Base-by-base conservation (phyloP, 1,284 basidiomycete genomes). In the Moesziomyces sp. region DNA sequence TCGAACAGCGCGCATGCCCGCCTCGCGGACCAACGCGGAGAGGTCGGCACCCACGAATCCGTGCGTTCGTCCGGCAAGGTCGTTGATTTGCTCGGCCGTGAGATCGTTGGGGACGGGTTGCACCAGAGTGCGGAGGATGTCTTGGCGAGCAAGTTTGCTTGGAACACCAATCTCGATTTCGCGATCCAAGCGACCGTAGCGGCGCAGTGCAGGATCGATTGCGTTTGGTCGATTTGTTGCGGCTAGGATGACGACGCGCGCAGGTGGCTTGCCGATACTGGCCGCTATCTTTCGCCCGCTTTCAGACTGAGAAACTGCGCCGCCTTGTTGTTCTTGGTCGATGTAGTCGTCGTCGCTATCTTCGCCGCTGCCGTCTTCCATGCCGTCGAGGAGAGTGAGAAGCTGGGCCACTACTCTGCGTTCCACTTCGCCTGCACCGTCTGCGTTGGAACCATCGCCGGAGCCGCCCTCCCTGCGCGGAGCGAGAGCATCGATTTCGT, bases 81-180 rank as follows among this genome's bases (percentile, higher is more conserved):
- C 78, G 23, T 87, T 85, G 2, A 98, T 87, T 4, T 93, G 89
- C 0, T 87, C 86, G 1, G 85, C 80, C 0, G 88, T 84, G 51
- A 97, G 88, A 2, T 86, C 84, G 79, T 97, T 90, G 0, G 97
- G 96, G 6, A 92, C 92, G 70, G 90, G 91, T 13, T 88, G 82
- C 0, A 98, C 88, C 19, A 97, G 86, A 44, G 97, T 92, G 19
- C 89, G 86, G 35, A 99, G 88, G 74, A 99, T 99, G 1, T 91
- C 89, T 38, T 89, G 86, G 23, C 97, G 90, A 1, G 93, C 93
- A 42, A 89, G 88, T 2, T 90, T 89, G 80, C 94, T 93, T 1
- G 97, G 97, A 35, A 99, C 90, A 40, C 94, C 96, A 75, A 99
- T 95, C 84, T 99, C 97, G 46, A 99, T 93, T 85, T 99, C 97